Percentiles rank a stretch among this genome's conserved stretches.
Conservation (phyloP, 495 filamentous ascomycete genomes). For the Aspergillus sclerotiicarbonarius region DNA sequence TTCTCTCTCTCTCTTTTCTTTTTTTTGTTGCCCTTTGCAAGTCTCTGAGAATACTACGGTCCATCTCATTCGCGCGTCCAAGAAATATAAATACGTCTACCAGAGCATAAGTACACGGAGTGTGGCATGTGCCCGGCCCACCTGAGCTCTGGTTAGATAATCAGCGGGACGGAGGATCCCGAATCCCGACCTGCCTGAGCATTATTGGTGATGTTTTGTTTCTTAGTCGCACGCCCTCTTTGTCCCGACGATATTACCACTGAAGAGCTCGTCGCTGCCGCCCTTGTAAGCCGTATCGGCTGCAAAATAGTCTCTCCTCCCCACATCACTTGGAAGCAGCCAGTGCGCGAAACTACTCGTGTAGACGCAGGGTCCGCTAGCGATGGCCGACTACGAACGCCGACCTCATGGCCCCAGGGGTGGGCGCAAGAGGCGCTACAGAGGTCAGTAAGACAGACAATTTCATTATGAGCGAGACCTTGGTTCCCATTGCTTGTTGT, state of each 20-base stretch:
- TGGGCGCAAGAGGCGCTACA: constrained; percentile 63
- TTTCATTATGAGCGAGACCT: not conserved
- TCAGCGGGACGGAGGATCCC: constrained; percentile 24
- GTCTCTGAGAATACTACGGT: not conserved
- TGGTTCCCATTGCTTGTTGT: constrained; percentile 4
- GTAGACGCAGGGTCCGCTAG: not conserved
- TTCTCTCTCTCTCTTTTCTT: no score
- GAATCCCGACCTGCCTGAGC: constrained; percentile 8
- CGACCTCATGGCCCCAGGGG: constrained; percentile 57
- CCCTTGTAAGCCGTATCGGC: not conserved
- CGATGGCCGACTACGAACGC: constrained; percentile 75
- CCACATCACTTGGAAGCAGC: not conserved
- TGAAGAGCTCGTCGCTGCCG: constrained; percentile 9
- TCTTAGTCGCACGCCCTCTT: constrained; percentile 11
- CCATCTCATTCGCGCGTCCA: not conserved
- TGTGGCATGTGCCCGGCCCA: not conserved
- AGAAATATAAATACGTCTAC: not conserved
- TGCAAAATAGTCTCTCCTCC: no score
- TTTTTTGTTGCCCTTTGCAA: not conserved
- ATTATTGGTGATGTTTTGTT: constrained; percentile 20
- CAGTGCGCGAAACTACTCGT: not conserved
- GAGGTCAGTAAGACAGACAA: constrained; percentile 42
- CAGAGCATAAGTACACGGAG: not conserved
- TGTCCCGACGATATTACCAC: not conserved
- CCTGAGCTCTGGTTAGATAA: constrained; percentile 14